Evolutionary conservation across 176 grass and related monocot genomes (phyloP), one percentile per base, ranked within the genome.

Genomic region (Musa acuminata): DNA sequence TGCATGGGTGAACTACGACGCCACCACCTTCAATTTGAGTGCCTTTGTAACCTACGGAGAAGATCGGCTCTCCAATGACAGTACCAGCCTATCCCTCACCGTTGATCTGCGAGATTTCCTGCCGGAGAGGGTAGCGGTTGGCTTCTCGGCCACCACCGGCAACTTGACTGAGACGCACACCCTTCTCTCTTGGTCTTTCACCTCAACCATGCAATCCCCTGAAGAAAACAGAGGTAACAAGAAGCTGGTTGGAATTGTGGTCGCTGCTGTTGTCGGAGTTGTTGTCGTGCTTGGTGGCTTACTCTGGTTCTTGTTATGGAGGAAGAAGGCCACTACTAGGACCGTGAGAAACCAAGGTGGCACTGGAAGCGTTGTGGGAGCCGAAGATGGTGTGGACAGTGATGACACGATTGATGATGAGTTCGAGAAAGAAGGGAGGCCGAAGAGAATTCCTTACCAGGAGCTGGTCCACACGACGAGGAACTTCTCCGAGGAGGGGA

Each of bases 111-210:
- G 57, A 62, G 53, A 62, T 0, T 24, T 21, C 9, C 51, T 88
- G 75, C 85, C 89, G 20, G 62, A 62, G 48, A 17, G 19, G n/a
- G 82, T 91, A 29, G 27, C 78, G 0, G 52, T 92, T n/a, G 89
- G 89, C 52, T 92, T 92, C 77, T 87, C 90, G 6, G 90, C 84
- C 67, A 71, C 90, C 11, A 89, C 86, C 0, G 77, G 90, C 70
- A 54, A 20, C 49, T 23, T 69, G 4, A 57, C 72, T 1, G 51
- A 92, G 78, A 23, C 85, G 10, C 85, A 92, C 76, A 69, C 72
- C 76, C 76, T 92, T 63, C 76, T 92, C 72, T 84, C 83, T 71
- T 92, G 90, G 90, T 84, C 88, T 78, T 92, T 92, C 80, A 82
- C 2, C 72, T 92, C 84, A 51, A 87, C 72, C 1, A 69, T 89